Percentiles rank a stretch among this genome's conserved stretches.
Conservation (phyloP, 768 basidiomycete genomes). For the Termitomyces eurrhizus region DNA sequence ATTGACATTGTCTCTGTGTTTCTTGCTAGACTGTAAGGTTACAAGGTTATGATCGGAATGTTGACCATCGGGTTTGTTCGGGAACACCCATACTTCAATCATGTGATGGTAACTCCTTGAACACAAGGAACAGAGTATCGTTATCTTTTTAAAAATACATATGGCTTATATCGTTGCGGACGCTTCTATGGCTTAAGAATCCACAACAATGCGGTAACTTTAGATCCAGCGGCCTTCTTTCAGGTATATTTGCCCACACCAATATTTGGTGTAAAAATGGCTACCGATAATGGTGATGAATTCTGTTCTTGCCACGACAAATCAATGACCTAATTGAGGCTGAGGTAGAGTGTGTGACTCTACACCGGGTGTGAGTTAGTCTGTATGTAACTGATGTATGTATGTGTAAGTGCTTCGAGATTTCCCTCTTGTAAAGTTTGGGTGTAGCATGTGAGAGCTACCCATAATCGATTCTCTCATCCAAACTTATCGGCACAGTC, state of each 20-base stretch:
- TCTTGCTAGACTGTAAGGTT: not conserved
- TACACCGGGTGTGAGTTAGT: too few relatives aligned
- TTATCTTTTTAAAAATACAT: not conserved
- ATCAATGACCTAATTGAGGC: too few relatives aligned
- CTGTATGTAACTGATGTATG: too few relatives aligned
- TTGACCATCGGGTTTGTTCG: constrained; percentile 12
- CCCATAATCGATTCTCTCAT: not conserved
- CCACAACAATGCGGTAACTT: not conserved
- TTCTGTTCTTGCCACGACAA: too few relatives aligned
- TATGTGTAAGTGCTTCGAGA: too few relatives aligned
- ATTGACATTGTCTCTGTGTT: constrained; percentile 28
- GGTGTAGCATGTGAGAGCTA: too few relatives aligned
- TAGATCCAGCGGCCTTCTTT: too few relatives aligned
- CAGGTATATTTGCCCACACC: too few relatives aligned
- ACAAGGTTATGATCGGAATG: not conserved
- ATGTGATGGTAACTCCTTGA: not conserved
- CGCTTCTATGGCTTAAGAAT: not conserved
- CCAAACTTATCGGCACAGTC: not conserved
- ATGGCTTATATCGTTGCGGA: not conserved
- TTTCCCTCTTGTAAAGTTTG: too few relatives aligned
- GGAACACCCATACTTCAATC: constrained; percentile 10
- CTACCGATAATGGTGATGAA: too few relatives aligned
- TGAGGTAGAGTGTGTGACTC: too few relatives aligned
- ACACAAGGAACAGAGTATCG: not conserved
- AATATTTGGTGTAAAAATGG: too few relatives aligned